Evolutionary conservation across 176 grass and related monocot genomes (phyloP), one percentile per base, ranked within the genome.

Genomic region (Carex kokanica): DNA sequence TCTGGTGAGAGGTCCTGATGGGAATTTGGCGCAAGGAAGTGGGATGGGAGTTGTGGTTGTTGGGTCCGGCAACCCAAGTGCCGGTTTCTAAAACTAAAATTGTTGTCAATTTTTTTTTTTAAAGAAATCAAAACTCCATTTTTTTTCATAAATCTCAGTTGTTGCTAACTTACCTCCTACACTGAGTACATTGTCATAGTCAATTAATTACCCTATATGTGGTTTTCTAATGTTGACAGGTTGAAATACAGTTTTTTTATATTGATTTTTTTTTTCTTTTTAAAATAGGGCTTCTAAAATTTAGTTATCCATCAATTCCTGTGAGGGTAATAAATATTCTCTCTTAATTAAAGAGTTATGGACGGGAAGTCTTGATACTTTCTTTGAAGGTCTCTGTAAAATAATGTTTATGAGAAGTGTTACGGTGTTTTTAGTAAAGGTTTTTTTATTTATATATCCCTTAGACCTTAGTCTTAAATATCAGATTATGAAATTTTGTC

Each of bases 11-110:
- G 64, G 24, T 68, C 78, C 38, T 47, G 69, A 25, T 32, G 24
- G 56, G 36, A 69, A 79, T 52, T 88, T 79, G 2, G 68, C 52
- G 0, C 84, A 85, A 64, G 96, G 93, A 62, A 90, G 83, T 12
- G 96, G 96, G 18, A 90, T 93, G 91, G 96, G 92, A 71, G 96
- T 98, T 38, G 88, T 91, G 23, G 86, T 86, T 4, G 83, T 24
- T 0, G 96, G 92, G 83, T 88, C 93, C 56, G 91, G 86, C 60
- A 91, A 91, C 88, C 96, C 96, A 13, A 88, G 64, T 23, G 91
- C 88, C 1, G 93, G 96, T 23, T 41, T 91, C 27, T 98, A 77
- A 88, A 69, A 21, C 43, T 47, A 45, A 36, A 8, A 47, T 31
- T 27, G 21, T 52, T 73, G 38, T 43, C 9, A 38, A 83, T 53